phyloP scores from a whole-genome alignment of 139 green algal genomes.

The Haematococcus lacustris region DNA sequence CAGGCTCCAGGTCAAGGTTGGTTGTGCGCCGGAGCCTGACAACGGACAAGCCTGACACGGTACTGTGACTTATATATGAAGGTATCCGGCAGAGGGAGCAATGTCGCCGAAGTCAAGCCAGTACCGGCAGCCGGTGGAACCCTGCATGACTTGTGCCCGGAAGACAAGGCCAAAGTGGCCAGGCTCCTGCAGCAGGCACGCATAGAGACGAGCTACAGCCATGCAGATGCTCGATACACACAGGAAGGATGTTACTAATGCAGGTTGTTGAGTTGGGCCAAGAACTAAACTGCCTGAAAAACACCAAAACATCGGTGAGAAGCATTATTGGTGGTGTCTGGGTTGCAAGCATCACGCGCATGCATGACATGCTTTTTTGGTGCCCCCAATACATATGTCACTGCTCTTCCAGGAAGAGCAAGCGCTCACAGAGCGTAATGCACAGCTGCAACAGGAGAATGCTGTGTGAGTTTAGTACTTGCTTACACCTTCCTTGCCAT shows the following conservation, averaged over 20 bases:
- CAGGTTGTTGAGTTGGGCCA: slow-evolving; percentile 46
- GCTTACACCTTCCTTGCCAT: neutral
- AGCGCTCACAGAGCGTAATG: neutral
- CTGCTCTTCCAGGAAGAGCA: neutral
- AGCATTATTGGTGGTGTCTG: neutral
- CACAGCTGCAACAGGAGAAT: slow-evolving; percentile 13
- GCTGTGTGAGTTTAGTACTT: neutral
- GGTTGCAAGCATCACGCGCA: neutral
- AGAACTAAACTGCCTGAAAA: slow-evolving; percentile 17
- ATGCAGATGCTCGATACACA: neutral
- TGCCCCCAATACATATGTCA: neutral
- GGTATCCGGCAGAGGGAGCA: too few species aligned
- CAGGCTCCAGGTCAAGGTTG: neutral
- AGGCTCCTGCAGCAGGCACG: slow-evolving; percentile 42
- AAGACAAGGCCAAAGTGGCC: slow-evolving; percentile 49
- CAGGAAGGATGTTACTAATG: too few species aligned
- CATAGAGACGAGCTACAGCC: neutral
- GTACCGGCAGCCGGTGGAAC: slow-evolving; percentile 6
- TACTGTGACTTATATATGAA: too few species aligned
- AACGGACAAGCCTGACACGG: too few species aligned
- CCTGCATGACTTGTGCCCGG: slow-evolving; percentile 38
- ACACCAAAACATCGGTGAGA: slow-evolving; percentile 9
- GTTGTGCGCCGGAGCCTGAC: neutral
- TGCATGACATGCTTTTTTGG: neutral
- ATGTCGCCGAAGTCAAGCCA: neutral